Evolutionary conservation across 495 filamentous ascomycete genomes (phyloP).

Genomic region (Penicillium paradoxum): DNA sequence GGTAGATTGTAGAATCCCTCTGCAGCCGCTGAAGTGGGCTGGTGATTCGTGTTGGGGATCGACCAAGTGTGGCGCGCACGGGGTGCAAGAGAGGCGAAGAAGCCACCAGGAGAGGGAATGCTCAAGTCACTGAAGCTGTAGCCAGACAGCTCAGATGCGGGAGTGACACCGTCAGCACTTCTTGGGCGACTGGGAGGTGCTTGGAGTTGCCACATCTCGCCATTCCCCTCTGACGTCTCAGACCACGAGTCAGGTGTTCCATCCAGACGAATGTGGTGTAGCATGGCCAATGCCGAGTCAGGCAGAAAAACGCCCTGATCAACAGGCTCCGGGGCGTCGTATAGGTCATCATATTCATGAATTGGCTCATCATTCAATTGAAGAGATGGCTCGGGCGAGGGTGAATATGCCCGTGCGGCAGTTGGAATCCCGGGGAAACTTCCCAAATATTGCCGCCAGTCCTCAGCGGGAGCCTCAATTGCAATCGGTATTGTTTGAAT

Average conservation of each 20-base stretch:
- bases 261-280: constrained; percentile 67
- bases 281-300: constrained; percentile 68
- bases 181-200: constrained; percentile 27
- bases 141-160: constrained; percentile 43
- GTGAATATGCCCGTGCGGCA: constrained; percentile 14
- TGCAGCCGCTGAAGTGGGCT: constrained; percentile 72
- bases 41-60: constrained; percentile 40
- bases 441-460: constrained; percentile 39
- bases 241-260: constrained; percentile 42
- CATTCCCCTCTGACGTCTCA: constrained; percentile 44
- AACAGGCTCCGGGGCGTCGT: constrained; percentile 41
- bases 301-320: constrained; percentile 66
- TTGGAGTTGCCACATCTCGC: constrained; percentile 43
- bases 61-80: constrained; percentile 75
- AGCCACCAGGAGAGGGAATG: constrained; percentile 84
- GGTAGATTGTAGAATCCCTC: constrained; percentile 81
- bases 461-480: constrained; percentile 31
- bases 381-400: neutral
- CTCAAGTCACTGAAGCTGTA: constrained; percentile 65
- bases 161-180: constrained; percentile 42
- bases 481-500: constrained; percentile 31
- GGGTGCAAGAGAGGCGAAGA: constrained; percentile 77
- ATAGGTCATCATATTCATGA: constrained; percentile 16
- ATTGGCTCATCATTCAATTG: constrained; percentile 25
- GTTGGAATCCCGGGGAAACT: constrained; percentile 34